phyloP scores from a whole-genome alignment of 2,329 filamentous ascomycete genomes.

The Penicillium hordei region DNA sequence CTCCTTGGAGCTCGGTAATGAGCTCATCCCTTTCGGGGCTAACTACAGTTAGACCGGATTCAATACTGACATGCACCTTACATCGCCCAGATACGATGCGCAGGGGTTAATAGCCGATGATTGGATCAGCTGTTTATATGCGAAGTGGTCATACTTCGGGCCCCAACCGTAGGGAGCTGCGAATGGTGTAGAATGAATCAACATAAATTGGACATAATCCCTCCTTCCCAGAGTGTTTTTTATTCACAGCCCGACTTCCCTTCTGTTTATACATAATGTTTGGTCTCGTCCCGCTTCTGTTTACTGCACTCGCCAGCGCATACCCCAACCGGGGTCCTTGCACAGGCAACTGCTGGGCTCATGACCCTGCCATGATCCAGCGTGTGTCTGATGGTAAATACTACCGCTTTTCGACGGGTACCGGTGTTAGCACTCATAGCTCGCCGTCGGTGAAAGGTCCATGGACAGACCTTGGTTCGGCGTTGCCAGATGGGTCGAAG shows the following conservation, averaged over 20 bases:
- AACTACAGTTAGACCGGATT: constrained; percentile 5
- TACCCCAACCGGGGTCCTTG: constrained; percentile 35
- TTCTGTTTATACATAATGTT: constrained; percentile 19
- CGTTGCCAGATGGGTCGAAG: constrained; percentile 46
- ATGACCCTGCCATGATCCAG: constrained; percentile 53
- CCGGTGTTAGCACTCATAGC: constrained; percentile 50
- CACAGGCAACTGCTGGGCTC: constrained; percentile 38
- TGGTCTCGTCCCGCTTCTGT: constrained; percentile 22
- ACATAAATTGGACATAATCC: constrained; percentile 9
- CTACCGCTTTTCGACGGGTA: constrained; percentile 55
- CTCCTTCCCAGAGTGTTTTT: neutral
- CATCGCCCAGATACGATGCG: constrained; percentile 22
- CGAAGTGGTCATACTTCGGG: constrained; percentile 4
- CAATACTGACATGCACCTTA: constrained; percentile 28
- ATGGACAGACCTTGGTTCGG: constrained; percentile 51
- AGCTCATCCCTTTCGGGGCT: constrained; percentile 8
- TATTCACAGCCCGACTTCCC: neutral
- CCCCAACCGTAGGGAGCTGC: constrained; percentile 1
- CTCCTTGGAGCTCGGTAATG: neutral
- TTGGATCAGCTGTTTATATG: constrained; percentile 15
- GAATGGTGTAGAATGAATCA: neutral
- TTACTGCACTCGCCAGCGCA: constrained; percentile 27
- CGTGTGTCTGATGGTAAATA: constrained; percentile 53
- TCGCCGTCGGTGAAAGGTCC: constrained; percentile 50
- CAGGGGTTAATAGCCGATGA: constrained; percentile 14